Conservation (phyloP, 2,329 filamentous ascomycete genomes). For the Botryosphaeria dothidea region DNA sequence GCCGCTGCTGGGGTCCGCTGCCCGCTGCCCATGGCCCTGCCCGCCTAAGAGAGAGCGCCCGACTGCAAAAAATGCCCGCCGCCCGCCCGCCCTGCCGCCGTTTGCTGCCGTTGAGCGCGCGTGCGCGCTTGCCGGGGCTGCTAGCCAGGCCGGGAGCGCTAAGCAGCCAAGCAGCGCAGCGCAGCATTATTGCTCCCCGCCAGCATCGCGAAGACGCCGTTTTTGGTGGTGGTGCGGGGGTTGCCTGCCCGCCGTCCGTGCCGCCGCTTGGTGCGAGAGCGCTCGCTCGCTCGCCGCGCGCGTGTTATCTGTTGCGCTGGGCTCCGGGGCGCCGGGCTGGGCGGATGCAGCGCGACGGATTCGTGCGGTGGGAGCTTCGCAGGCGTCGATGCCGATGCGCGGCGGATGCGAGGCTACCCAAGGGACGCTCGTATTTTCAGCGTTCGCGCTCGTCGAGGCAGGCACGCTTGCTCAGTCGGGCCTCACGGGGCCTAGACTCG, state of each 20-base stretch:
- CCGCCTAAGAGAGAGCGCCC: not conserved
- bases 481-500: not conserved
- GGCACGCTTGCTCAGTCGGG: not conserved
- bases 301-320: no score
- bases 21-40: not conserved
- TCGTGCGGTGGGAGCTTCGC: not conserved
- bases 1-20: slow-evolving; percentile 13
- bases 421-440: not conserved
- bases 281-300: no score
- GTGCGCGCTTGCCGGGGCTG: not conserved
- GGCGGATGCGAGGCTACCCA: not conserved
- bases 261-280: no score
- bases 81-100: not conserved
- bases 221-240: no score
- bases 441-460: not conserved
- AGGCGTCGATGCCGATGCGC: not conserved
- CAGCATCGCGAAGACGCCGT: no score
- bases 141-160: no score
- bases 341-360: not conserved
- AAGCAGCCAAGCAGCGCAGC: not conserved
- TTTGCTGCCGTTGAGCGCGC: not conserved
- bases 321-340: not conserved
- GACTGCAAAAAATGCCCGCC: not conserved
- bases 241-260: no score
- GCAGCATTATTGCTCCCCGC: no score